A percentile compares a stretch with the other conserved stretches of the same genome.
Conservation (phyloP, 768 basidiomycete species). For the Trametes maxima region DNA sequence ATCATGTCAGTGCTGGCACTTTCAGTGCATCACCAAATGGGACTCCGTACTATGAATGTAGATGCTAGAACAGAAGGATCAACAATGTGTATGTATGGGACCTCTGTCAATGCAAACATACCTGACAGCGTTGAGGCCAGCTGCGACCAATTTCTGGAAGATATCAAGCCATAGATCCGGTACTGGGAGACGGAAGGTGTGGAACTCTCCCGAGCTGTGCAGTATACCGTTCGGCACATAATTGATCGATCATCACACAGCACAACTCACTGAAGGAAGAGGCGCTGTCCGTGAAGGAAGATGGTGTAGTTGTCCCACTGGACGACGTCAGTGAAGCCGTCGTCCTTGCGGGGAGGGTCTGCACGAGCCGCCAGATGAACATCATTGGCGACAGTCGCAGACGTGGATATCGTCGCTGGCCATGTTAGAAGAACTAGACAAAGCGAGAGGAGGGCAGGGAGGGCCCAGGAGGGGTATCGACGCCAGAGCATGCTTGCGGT, state of each 20-base stretch:
- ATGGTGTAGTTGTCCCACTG: slow-evolving; percentile 75
- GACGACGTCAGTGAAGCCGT: slow-evolving; percentile 40
- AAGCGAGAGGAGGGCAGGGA: slow-evolving; percentile 21
- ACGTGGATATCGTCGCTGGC: slow-evolving; percentile 6
- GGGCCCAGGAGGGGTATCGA: slow-evolving; percentile 17
- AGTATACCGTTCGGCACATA: not conserved
- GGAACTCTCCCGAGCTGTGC: slow-evolving; percentile 80
- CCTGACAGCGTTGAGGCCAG: slow-evolving; percentile 77
- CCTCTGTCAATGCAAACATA: not conserved
- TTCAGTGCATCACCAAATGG: too few relatives aligned
- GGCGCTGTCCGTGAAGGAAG: slow-evolving; percentile 64
- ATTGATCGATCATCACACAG: too few relatives aligned
- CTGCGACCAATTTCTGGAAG: slow-evolving; percentile 78
- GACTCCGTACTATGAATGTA: slow-evolving; percentile 76
- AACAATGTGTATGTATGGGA: too few relatives aligned
- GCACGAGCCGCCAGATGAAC: not conserved
- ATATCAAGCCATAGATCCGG: slow-evolving; percentile 82
- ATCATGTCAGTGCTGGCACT: too few relatives aligned
- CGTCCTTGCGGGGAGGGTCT: slow-evolving; percentile 31
- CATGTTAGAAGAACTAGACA: slow-evolving; percentile 19
- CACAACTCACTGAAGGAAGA: slow-evolving; percentile 65
- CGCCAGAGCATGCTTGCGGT: slow-evolving; percentile 12
- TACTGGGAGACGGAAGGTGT: slow-evolving; percentile 79
- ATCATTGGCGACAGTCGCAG: not conserved
- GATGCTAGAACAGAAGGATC: slow-evolving; percentile 36